Evolutionary conservation across 331 rosid species (phyloP).

Genomic region (Dryas integrifolia): DNA sequence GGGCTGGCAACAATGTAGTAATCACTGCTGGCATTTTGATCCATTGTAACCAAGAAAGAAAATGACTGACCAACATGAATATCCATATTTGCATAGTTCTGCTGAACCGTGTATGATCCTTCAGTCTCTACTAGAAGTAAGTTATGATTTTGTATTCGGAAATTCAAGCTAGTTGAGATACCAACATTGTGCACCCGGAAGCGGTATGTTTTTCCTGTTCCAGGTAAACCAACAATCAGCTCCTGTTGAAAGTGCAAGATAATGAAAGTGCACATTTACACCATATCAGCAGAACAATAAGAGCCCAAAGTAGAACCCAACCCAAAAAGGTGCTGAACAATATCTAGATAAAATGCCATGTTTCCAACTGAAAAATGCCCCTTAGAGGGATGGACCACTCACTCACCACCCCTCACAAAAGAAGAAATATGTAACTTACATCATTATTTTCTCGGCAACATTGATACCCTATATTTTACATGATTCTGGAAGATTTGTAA

Average conservation of each 20-base stretch:
- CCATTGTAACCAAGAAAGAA: conserved; percentile 94
- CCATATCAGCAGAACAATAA: background rate
- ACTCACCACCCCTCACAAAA: background rate
- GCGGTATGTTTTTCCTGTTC: conserved; percentile 81
- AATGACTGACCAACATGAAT: conserved; percentile 93
- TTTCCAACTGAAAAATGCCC: background rate
- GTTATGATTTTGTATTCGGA: conserved; percentile 82
- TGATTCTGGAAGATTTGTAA: background rate
- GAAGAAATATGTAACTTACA: background rate
- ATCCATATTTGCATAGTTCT: conserved; percentile 73
- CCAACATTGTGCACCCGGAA: conserved; percentile 88
- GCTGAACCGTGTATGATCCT: conserved; percentile 90
- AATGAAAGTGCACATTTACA: background rate
- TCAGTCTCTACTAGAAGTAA: conserved; percentile 85
- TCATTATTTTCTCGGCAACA: background rate
- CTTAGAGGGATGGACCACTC: background rate
- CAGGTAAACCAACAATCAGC: conserved; percentile 23
- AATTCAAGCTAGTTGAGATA: conserved; percentile 81
- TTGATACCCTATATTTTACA: background rate
- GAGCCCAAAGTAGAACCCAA: background rate
- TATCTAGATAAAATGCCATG: background rate
- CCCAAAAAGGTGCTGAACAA: background rate
- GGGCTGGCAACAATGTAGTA: conserved; percentile 90
- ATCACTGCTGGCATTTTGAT: conserved; percentile 84
- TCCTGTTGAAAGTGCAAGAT: conserved; percentile 1